phyloP scores from a whole-genome alignment of 148 eudicot genomes.

The Selenicereus undatus region DNA sequence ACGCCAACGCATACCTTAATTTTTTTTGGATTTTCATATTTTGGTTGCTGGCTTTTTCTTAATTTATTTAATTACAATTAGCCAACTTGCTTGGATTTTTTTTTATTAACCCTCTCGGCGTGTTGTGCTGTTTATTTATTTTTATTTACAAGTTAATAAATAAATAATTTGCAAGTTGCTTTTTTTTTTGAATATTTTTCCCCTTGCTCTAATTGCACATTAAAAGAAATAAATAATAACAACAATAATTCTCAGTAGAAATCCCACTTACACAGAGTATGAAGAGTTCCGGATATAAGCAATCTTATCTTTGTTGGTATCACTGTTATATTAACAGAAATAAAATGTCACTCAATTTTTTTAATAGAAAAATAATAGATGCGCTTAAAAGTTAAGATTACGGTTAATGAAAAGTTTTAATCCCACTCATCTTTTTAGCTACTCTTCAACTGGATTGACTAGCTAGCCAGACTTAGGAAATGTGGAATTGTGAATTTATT shows the following conservation, averaged over 20 bases:
- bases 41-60: neutral
- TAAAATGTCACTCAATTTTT: neutral
- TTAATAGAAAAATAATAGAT: neutral
- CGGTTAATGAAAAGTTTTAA: too few relatives aligned
- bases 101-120: neutral
- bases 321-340: neutral
- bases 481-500: neutral
- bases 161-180: neutral
- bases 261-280: too few relatives aligned
- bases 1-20: conserved; percentile 19
- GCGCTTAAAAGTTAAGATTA: neutral
- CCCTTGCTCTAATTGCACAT: neutral
- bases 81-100: neutral
- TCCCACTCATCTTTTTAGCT: too few relatives aligned
- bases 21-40: neutral
- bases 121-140: neutral
- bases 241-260: too few relatives aligned
- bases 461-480: too few relatives aligned
- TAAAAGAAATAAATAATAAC: neutral
- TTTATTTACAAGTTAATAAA: neutral
- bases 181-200: neutral
- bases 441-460: too few relatives aligned
- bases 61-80: neutral
- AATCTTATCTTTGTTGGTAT: too few relatives aligned
- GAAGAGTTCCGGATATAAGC: too few relatives aligned